A percentile compares a stretch with the other conserved stretches of the same genome.
phyloP scores from a whole-genome alignment of 305 asterid genomes.

The Fraxinus baroniana region DNA sequence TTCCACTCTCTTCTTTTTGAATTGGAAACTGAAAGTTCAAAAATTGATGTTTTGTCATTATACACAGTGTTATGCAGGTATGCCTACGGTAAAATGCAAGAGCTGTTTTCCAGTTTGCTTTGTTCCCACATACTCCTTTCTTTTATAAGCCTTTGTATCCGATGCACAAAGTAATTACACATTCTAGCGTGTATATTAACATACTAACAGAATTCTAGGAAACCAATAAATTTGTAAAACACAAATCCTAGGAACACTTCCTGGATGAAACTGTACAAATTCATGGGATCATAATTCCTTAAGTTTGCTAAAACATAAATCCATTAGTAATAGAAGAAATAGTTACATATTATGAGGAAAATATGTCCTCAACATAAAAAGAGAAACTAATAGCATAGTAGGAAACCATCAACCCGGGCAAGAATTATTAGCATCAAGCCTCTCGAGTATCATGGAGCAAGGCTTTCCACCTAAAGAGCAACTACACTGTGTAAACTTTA shows the following conservation, averaged over 20 bases:
- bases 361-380: neutral
- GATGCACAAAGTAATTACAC: neutral
- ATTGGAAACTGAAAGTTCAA: neutral
- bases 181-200: neutral
- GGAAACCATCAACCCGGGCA: neutral
- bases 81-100: neutral
- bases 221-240: neutral
- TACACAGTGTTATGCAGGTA: conserved; percentile 8
- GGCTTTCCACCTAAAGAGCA: neutral
- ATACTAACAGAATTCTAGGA: neutral
- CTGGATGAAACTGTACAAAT: neutral
- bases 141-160: neutral
- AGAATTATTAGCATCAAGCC: neutral
- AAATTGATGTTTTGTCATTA: neutral
- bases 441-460: neutral
- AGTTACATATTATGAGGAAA: neutral
- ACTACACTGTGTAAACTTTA: neutral
- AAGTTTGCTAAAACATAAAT: neutral
- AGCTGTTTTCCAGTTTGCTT: conserved; percentile 6
- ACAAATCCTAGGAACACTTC: neutral
- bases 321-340: neutral
- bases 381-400: neutral
- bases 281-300: neutral
- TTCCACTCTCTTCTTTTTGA: conserved; percentile 2
- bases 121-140: conserved; percentile 6